Evolutionary conservation across 345 rosid species (phyloP).

Genomic region (Salix dunnii): DNA sequence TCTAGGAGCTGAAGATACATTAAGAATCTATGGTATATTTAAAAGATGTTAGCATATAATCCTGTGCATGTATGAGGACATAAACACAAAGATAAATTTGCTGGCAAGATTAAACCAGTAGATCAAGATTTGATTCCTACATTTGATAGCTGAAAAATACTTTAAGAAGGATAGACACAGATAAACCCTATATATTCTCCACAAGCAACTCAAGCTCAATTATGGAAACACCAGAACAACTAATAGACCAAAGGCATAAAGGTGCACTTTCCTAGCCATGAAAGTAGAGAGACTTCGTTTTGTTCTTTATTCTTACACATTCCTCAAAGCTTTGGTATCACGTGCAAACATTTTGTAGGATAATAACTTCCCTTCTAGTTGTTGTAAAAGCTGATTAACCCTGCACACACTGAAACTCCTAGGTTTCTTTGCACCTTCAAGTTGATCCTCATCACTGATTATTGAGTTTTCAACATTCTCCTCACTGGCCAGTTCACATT

Average conservation of each 20-base stretch:
- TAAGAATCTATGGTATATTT: background rate
- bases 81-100: background rate
- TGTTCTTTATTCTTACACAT: constrained; percentile 48
- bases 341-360: constrained; percentile 92
- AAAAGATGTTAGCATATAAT: background rate
- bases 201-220: background rate
- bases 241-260: background rate
- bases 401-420: constrained; percentile 49
- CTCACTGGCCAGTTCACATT: constrained; percentile 22
- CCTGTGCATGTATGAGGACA: background rate
- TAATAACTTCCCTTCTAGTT: constrained; percentile 75
- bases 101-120: background rate
- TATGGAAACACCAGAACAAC: background rate
- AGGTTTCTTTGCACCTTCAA: constrained; percentile 48
- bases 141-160: background rate
- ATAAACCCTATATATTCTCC: background rate
- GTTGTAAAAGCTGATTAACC: constrained; percentile 70
- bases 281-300: background rate
- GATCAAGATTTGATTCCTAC: background rate
- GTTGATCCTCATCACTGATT: constrained; percentile 23
- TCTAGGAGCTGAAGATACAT: background rate
- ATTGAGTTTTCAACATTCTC: constrained; percentile 30
- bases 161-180: background rate
- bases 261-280: background rate
- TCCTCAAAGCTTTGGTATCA: constrained; percentile 91